Base-by-base conservation (phyloP, 768 basidiomycete genomes). In the Suillus sp. region DNA sequence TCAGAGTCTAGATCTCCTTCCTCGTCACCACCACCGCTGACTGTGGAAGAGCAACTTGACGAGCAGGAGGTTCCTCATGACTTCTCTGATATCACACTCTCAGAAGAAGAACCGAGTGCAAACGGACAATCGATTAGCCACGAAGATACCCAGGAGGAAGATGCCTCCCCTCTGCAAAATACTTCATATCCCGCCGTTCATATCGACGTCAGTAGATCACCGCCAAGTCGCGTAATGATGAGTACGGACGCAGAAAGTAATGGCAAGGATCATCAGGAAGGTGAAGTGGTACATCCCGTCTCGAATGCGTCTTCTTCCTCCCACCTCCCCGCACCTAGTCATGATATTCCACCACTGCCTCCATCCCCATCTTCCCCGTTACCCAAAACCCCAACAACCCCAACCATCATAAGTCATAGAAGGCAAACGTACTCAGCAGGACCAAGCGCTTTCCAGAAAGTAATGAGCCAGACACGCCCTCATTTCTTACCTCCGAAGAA, bases 401-500 rank as follows among this genome's bases (percentile, higher is more conserved):
- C 48, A 67, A 53, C 62, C 64, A 9, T 61, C 64, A 14, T 59
- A 47, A 68, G 56, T 51, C 84, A 85, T 69, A 78, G 78, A 61
- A 78, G 78, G 60, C 73, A 76, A 43, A 76, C 80, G 35, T 85
- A 85, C 25, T 87, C 89, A 4, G 70, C 75, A 14, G 89, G 91
- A 22, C 90, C 90, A 11, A 91, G 89, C 67, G 73, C 78, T 5
- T 81, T 96, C 53, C 91, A 95, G 71, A 91, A 88, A 75, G 88
- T 93, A 38, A 78, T 91, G 58, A 93, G 91, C 75, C 89, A 86
- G 74, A 96, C 95, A 0, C 80, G 95, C n/a, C 95, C 92, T 20
- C 75, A 82, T 5, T 89, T 89, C 72, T 79, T 96, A n/a, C 95
- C 95, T 27, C 94, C 94, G 7, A 96, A 96, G 72, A 78, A 76